Evolutionary conservation across 2,329 filamentous ascomycete species (phyloP).

Genomic region (Orbilia blumenaviensis): DNA sequence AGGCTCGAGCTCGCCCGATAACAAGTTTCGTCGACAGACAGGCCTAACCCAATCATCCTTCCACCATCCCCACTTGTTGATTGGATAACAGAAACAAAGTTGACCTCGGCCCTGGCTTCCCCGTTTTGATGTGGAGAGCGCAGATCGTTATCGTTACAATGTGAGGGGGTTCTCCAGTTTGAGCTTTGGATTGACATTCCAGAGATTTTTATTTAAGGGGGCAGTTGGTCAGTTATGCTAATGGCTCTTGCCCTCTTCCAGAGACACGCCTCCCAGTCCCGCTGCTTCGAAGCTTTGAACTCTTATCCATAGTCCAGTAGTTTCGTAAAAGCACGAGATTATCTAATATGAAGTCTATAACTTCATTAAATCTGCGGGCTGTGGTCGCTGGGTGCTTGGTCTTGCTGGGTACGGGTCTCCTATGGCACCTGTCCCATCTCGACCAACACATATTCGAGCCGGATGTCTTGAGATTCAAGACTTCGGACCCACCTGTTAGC

Average conservation of each 20-base stretch:
- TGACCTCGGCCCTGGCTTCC: slow-evolving; percentile 31
- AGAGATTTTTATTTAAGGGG: slow-evolving; percentile 29
- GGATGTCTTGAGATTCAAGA: slow-evolving; percentile 43
- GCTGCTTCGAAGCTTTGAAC: slow-evolving; percentile 50
- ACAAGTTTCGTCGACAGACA: slow-evolving; percentile 11
- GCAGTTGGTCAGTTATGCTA: slow-evolving; percentile 14
- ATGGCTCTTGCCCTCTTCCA: slow-evolving; percentile 14
- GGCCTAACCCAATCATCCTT: slow-evolving; percentile 25
- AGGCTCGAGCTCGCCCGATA: slow-evolving; percentile 19
- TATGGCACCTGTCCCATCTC: slow-evolving; percentile 45
- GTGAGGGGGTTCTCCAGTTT: slow-evolving; percentile 8
- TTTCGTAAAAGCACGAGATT: slow-evolving; percentile 21
- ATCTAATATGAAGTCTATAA: slow-evolving; percentile 38
- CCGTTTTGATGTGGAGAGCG: slow-evolving; percentile 17
- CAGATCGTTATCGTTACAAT: slow-evolving; percentile 36
- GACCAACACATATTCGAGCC: slow-evolving; percentile 45
- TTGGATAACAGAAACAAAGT: slow-evolving; percentile 32
- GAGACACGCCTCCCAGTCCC: slow-evolving; percentile 26
- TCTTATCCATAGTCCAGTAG: slow-evolving; percentile 44
- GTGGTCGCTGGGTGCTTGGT: slow-evolving; percentile 48
- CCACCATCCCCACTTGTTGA: slow-evolving; percentile 28
- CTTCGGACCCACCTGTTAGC: slow-evolving; percentile 46
- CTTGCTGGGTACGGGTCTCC: slow-evolving; percentile 33
- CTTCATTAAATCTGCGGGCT: slow-evolving; percentile 44
- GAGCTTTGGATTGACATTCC: neutral